Percentiles rank a stretch among this genome's conserved stretches.
These are phyloP conservation scores for Auricularia sp. DNA, from an alignment of 768 basidiomycete genomes.

Conservation along the genomic window DNA sequence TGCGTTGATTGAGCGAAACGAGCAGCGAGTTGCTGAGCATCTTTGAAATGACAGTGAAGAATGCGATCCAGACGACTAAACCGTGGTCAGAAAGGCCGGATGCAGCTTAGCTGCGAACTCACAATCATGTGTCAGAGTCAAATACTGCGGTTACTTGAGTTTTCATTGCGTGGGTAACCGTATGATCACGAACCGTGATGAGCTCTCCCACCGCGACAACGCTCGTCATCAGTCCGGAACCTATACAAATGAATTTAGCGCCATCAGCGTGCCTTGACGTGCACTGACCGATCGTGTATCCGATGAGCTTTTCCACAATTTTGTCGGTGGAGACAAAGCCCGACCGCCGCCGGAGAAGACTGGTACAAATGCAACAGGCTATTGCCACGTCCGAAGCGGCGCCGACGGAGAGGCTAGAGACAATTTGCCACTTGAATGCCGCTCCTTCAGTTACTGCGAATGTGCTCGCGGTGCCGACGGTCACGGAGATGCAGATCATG, in stretches of 20 bases:
- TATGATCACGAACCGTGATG: background rate
- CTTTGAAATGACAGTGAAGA: background rate
- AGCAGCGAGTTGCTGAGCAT: background rate
- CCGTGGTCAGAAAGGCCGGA: background rate
- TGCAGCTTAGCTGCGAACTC: background rate
- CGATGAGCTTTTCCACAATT: background rate
- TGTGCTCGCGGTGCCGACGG: background rate
- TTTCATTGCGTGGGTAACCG: background rate
- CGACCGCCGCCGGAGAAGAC: background rate
- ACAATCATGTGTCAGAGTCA: background rate
- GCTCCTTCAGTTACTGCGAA: background rate
- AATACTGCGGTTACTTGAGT: background rate
- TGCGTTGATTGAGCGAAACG: background rate
- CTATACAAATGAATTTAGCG: background rate
- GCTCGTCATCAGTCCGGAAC: background rate
- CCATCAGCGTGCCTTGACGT: background rate
- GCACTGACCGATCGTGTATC: background rate
- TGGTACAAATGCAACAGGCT: background rate
- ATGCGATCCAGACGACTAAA: background rate
- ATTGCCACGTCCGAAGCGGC: background rate
- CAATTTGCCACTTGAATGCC: background rate
- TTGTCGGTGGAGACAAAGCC: background rate
- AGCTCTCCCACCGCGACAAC: background rate
- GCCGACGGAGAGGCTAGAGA: background rate
- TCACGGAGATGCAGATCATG: background rate